Evolutionary conservation across 495 filamentous ascomycete genomes (phyloP), one percentile per base, ranked within the genome.

Genomic region (Lasiosphaeria miniovina): DNA sequence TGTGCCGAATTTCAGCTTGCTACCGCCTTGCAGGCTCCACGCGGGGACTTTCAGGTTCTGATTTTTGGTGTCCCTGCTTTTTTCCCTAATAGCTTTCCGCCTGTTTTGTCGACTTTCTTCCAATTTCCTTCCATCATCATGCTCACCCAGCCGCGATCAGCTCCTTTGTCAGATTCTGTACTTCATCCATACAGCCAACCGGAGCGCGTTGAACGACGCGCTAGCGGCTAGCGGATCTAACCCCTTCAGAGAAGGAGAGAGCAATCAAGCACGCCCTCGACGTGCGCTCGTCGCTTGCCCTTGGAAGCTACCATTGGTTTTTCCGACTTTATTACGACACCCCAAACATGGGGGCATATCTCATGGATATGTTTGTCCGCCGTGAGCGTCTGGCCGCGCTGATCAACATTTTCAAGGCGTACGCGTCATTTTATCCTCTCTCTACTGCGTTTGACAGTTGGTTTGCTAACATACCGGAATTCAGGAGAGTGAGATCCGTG

Each of bases 101-200:
- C n/a, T n/a, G n/a, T n/a, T n/a, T n/a, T n/a, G n/a, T n/a, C n/a
- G n/a, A n/a, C n/a, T n/a, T n/a, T n/a, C n/a, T n/a, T n/a, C n/a
- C n/a, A n/a, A 24, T 24, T 24, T 24, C 24, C 24, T 24, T 24
- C 24, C 24, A 24, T 24, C 24, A 24, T 24, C 24, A 24, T 24
- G 24, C 24, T 24, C 24, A 24, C 24, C 24, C 24, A 24, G 24
- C 24, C 24, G 24, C 24, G 24, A 24, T 24, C 24, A 24, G 24
- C 24, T 24, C 24, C 24, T 24, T 24, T 99, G 98, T 86, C 95
- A 94, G 84, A 98, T 99, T 76, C 85, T 99, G 73, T 99, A 99
- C 85, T 96, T 94, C 82, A 90, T 99, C 80, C 90, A 99, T 76
- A 98, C 95, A 66, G 91, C 90, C 80, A 99, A 98, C 80, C 90